Base-by-base conservation (phyloP, 306 rosid species). In the Fagus sylvatica region DNA sequence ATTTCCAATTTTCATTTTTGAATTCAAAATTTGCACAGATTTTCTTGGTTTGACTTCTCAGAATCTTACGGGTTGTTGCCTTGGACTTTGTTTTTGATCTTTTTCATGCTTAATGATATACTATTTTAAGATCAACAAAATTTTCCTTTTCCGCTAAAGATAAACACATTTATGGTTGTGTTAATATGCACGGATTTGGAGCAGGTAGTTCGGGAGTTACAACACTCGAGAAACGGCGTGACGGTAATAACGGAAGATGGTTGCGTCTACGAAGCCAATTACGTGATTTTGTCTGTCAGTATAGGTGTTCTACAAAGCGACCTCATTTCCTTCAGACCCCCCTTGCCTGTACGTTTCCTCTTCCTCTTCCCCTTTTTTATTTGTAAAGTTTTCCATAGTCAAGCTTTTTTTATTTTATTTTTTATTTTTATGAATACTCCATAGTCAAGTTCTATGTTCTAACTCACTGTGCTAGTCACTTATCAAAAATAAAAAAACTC, bases 231-330 rank as follows among this genome's bases (percentile, higher is more conserved):
- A 80, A 87, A 79, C 83, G 97, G 99, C 67, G 90, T 91, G 75
- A 82, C 77, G 65, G 97, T 95, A 74, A 86, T 7, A 88, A 93
- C 98, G 75, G 99, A 95, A 85, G 99, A 93, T 86, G 97, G 98
- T 69, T 88, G 75, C 78, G 79, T 87, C 82, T 91, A 86, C 87
- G 87, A 88, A 79, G 97, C 97, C 66, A 82, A 82, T 84, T 95
- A 92, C 81, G 87, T 95, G 68, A 75, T 95, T 89, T 84, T 91
- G 84, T 92, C 99, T 7, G 98, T 87, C 77, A 95, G 99, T 74
- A 89, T 95, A 74, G 99, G 99, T 32, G 99, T 95, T 72, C 99
- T 95, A 78, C 92, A 95, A 87, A 95, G 97, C 81, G 81, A 93
- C 74, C 96, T 95, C 78, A 86, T 95, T 80, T 83, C 93, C 76